Evolutionary conservation across 2,329 filamentous ascomycete species (phyloP).

Genomic region (Lecanicillium sp.): DNA sequence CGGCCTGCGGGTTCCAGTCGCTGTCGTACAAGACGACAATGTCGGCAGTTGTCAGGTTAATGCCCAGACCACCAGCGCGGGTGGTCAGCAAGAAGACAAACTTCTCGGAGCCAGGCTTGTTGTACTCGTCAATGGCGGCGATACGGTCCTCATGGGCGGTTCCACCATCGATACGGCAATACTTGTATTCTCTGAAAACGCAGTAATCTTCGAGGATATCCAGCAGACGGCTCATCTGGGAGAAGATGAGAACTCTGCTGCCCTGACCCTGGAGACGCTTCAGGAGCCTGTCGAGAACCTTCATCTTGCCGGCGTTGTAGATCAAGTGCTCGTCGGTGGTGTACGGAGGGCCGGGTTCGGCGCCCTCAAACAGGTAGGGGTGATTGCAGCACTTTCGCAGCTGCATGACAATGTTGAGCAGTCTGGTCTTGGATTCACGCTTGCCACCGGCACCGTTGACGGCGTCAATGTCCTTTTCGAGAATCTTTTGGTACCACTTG

Average conservation of each 20-base stretch:
- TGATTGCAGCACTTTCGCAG: conserved; percentile 98
- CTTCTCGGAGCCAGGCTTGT: conserved; percentile 90
- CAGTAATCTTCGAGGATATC: conserved; percentile 99
- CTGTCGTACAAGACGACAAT: conserved; percentile 96
- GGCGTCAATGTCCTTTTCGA: conserved; percentile 98
- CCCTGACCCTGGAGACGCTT: conserved; percentile 77
- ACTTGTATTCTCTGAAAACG: conserved; percentile 89
- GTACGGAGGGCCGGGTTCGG: conserved; percentile 93
- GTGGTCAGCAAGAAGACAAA: conserved; percentile 95
- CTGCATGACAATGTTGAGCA: conserved; percentile 99
- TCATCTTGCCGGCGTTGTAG: conserved; percentile 94
- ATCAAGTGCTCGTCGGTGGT: conserved; percentile 96
- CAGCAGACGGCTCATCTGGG: conserved; percentile 94
- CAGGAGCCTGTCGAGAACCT: conserved; percentile 88
- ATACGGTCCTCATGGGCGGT: conserved; percentile 98
- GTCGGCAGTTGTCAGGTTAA: conserved; percentile 91
- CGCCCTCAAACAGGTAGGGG: conserved; percentile 95
- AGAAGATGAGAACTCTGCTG: conserved; percentile 96
- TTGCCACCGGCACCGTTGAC: conserved; percentile 96
- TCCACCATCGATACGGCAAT: conserved; percentile 94
- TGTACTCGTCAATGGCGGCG: conserved; percentile 96
- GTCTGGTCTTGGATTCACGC: conserved; percentile 91
- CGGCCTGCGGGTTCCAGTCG: conserved; percentile 98
- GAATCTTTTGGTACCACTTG: conserved; percentile 98
- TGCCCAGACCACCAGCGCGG: conserved; percentile 89